Evolutionary conservation across 2,329 filamentous ascomycete genomes (phyloP), one percentile per base, ranked within the genome.

Genomic region (Colletotrichum costaricense): DNA sequence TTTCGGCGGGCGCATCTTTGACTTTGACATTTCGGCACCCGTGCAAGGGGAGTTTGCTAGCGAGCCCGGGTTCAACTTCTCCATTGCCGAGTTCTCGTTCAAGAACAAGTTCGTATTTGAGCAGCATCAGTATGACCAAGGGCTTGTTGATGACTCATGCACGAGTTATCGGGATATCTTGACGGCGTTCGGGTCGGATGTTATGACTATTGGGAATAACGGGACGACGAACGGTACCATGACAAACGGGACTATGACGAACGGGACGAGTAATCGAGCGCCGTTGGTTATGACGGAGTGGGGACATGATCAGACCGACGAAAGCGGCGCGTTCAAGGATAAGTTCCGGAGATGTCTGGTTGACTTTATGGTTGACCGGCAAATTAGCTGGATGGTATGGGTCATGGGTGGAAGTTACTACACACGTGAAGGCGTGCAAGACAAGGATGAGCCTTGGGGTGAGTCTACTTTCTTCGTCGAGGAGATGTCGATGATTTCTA

Each of bases 381-480:
- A 46, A 3, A 59, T 74, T 4, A 81, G 86, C 19, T 86, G 87
- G 87, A 82, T 86, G 79, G 80, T 86, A 81, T 88, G 86, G 84
- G 87, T 86, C 33, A 65, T 90, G 12, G 81, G 80, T 1, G 86
- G 86, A 0, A 86, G 84, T 74, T 89, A 88, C 76, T 88, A 88
- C 75, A 83, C 86, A 58, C 79, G 86, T 0, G 72, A 79, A 3
- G 86, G 86, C 0, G 79, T 63, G 1, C 84, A 86, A 73, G 86
- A 88, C 76, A 82, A 75, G 38, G 86, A 88, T 55, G 87, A 88
- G 78, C 79, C 81, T 1, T 89, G 86, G 85, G 87, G 86, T 74
- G 24, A 59, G 69, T 60, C 5, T 22, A 7, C 4, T 4, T 2
- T 4, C 11, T 1, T 24, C 28, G 19, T 5, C 19, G 4, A 3